Evolutionary conservation across 75 land plant genomes (phyloP).

Genomic region (Cupressus sempervirens): DNA sequence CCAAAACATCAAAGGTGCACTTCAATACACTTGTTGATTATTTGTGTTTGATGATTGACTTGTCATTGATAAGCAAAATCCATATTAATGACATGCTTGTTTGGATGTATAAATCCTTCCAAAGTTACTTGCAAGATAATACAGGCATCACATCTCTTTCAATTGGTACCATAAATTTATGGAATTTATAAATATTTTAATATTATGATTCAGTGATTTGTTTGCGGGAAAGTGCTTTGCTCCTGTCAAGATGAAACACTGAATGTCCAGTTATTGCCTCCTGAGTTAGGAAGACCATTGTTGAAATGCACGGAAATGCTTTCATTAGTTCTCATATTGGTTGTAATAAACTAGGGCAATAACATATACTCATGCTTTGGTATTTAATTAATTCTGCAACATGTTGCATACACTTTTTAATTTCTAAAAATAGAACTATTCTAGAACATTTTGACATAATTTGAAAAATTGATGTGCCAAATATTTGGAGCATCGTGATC

Average conservation of each 20-base stretch:
- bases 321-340: not conserved
- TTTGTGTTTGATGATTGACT: too few species aligned
- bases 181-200: not conserved
- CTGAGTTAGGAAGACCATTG: not conserved
- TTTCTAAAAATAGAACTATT: not conserved
- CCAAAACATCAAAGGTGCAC: too few species aligned
- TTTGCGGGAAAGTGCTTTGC: not conserved
- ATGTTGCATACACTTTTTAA: not conserved
- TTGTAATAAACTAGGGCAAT: not conserved
- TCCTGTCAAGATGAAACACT: not conserved
- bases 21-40: too few species aligned
- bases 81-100: too few species aligned
- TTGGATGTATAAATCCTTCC: not conserved
- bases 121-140: not conserved
- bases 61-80: too few species aligned
- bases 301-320: not conserved
- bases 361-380: not conserved
- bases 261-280: not conserved
- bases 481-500: not conserved
- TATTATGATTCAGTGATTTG: not conserved
- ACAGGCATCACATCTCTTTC: not conserved
- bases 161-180: not conserved
- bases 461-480: too few species aligned
- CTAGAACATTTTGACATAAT: too few species aligned
- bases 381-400: not conserved